A percentile compares a stretch with the other conserved stretches of the same genome.
Conservation (phyloP, 106 monocot genomes). For the Dendrobium catenatum region DNA sequence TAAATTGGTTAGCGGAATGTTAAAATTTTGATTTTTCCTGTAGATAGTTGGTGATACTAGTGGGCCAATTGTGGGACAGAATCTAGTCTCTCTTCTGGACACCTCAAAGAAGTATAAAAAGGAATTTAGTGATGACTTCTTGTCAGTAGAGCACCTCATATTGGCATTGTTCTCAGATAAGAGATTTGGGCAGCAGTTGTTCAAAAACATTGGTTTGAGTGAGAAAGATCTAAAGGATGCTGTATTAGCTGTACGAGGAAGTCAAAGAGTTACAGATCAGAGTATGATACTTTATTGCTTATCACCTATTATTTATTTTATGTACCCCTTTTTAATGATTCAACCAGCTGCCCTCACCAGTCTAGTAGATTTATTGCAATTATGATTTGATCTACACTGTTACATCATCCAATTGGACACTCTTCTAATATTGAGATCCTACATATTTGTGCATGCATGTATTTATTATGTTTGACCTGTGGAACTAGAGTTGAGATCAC, state of each 20-base stretch:
- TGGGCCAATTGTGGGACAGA: constrained; percentile 54
- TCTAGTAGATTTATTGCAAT: neutral
- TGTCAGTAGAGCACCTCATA: constrained; percentile 90
- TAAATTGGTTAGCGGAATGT: neutral
- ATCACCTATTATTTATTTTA: neutral
- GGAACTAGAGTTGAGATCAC: no score
- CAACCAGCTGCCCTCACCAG: neutral
- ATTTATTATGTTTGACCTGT: no score
- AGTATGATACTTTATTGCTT: constrained; percentile 35
- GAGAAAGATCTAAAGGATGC: constrained; percentile 72
- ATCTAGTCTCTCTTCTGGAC: constrained; percentile 52
- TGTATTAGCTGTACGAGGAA: constrained; percentile 64
- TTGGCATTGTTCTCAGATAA: constrained; percentile 58
- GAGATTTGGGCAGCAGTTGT: constrained; percentile 70
- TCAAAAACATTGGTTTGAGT: constrained; percentile 53
- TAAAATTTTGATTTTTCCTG: neutral
- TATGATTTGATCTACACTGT: neutral
- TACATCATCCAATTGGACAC: no score
- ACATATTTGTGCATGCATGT: no score
- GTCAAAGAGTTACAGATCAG: constrained; percentile 81
- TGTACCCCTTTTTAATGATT: neutral
- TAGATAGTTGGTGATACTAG: constrained; percentile 63
- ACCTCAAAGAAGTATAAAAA: constrained; percentile 80
- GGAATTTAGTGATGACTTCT: constrained; percentile 69
- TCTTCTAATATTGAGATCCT: no score